phyloP scores from a whole-genome alignment of 345 rosid species.

The Trapa incisa region DNA sequence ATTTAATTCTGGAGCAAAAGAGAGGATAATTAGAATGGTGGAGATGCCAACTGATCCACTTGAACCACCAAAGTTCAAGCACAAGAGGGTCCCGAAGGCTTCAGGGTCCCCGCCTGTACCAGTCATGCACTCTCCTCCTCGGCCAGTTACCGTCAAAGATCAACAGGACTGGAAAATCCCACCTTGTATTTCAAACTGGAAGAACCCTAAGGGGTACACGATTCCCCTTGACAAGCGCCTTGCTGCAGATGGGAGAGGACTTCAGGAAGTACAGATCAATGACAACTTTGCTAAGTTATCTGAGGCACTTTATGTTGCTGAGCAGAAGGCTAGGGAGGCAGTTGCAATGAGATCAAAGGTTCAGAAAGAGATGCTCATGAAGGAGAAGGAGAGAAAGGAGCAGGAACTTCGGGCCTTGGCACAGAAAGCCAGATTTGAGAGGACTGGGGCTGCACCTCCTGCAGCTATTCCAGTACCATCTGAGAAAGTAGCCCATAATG shows the following conservation, averaged over 20 bases:
- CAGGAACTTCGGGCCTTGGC: constrained; percentile 87
- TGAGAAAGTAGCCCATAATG: constrained; percentile 36
- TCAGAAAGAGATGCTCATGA: constrained; percentile 81
- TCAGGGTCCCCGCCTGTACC: constrained; percentile 99
- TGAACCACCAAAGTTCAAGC: constrained; percentile 97
- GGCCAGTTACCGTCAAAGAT: constrained; percentile 87
- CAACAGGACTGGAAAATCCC: constrained; percentile 98
- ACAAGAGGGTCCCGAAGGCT: constrained; percentile 83
- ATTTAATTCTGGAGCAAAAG: constrained; percentile 81
- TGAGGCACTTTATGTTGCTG: constrained; percentile 82
- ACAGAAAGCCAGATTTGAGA: constrained; percentile 85
- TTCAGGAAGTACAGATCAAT: constrained; percentile 70
- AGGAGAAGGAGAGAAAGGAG: constrained; percentile 88
- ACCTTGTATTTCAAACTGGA: constrained; percentile 96
- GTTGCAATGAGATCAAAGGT: constrained; percentile 96
- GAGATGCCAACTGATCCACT: constrained; percentile 98
- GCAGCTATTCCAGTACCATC: constrained; percentile 39
- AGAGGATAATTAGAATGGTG: constrained; percentile 88
- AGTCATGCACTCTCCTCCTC: constrained; percentile 87
- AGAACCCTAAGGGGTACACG: constrained; percentile 89
- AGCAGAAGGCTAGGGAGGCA: constrained; percentile 97
- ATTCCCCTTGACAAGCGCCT: constrained; percentile 96
- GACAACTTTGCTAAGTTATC: constrained; percentile 87
- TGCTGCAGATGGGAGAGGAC: constrained; percentile 97
- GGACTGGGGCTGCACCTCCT: constrained; percentile 58